Conservation (phyloP, 345 rosid species). For the Salix viminalis region DNA sequence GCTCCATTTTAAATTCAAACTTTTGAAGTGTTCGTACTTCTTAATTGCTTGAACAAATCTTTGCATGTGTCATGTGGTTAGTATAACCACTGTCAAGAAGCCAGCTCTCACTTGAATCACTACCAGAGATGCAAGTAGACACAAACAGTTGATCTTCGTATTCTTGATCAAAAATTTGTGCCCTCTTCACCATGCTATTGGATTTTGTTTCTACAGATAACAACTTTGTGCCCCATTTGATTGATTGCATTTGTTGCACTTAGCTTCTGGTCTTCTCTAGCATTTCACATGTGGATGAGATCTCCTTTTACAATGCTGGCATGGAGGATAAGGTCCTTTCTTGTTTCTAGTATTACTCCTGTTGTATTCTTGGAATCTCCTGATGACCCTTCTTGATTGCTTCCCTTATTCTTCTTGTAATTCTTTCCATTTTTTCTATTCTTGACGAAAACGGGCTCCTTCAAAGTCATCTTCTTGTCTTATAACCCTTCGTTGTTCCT, state of each 20-base stretch:
- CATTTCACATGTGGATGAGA: background rate
- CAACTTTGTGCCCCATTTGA: background rate
- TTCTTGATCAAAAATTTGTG: too few species aligned
- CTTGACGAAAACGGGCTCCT: background rate
- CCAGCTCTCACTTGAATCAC: background rate
- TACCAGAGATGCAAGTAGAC: background rate
- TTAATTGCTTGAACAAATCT: background rate
- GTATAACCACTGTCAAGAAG: background rate
- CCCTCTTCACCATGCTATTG: background rate
- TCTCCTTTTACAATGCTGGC: background rate
- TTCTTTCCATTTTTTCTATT: background rate
- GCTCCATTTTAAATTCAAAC: background rate
- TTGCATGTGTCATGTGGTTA: background rate
- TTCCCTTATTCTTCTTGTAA: background rate
- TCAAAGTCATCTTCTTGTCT: background rate
- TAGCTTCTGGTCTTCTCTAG: background rate
- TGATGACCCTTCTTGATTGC: too few species aligned
- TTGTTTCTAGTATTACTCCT: background rate
- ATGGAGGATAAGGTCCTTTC: too few species aligned
- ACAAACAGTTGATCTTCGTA: background rate
- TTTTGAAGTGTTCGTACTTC: background rate
- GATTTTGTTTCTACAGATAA: too few species aligned
- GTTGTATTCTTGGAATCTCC: background rate
- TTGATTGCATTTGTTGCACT: background rate
- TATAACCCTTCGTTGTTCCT: background rate